Evolutionary conservation across 495 filamentous ascomycete genomes (phyloP).

Genomic region (Neurospora cerealis): DNA sequence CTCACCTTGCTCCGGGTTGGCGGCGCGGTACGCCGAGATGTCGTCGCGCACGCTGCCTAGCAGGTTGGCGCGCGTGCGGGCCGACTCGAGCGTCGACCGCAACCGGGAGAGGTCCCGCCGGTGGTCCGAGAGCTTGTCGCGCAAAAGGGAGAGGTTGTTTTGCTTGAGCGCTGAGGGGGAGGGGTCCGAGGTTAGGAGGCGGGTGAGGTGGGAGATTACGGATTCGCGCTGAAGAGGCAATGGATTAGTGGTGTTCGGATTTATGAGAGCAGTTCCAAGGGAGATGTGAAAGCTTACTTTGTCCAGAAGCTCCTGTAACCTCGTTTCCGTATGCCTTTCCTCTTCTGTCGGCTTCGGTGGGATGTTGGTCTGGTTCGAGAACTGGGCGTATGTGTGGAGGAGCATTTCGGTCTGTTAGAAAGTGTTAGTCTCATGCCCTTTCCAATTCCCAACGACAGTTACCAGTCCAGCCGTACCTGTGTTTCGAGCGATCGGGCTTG

Average conservation of each 20-base stretch:
- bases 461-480: slow-evolving; percentile 52
- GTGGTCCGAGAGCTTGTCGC: slow-evolving; percentile 82
- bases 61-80: slow-evolving; percentile 83
- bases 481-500: slow-evolving; percentile 85
- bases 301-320: slow-evolving; percentile 77
- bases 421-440: neutral
- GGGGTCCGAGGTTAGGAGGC: slow-evolving; percentile 91
- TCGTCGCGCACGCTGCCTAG: slow-evolving; percentile 84
- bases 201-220: slow-evolving; percentile 71
- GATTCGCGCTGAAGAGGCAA: slow-evolving; percentile 55
- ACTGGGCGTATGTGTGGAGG: slow-evolving; percentile 94
- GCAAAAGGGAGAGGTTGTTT: slow-evolving; percentile 86
- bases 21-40: slow-evolving; percentile 76
- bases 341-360: slow-evolving; percentile 77
- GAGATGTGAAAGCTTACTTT: slow-evolving; percentile 36
- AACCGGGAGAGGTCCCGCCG: slow-evolving; percentile 71
- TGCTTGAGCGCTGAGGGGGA: slow-evolving; percentile 85
- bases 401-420: slow-evolving; percentile 69
- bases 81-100: slow-evolving; percentile 52
- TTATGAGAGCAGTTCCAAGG: neutral
- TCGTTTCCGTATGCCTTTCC: slow-evolving; percentile 66
- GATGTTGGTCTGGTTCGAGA: slow-evolving; percentile 70
- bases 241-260: neutral
- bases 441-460: neutral
- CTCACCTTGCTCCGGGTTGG: slow-evolving; percentile 71